Base-by-base conservation (phyloP, 2,329 filamentous ascomycete species). In the Sporothrix variecibatus region DNA sequence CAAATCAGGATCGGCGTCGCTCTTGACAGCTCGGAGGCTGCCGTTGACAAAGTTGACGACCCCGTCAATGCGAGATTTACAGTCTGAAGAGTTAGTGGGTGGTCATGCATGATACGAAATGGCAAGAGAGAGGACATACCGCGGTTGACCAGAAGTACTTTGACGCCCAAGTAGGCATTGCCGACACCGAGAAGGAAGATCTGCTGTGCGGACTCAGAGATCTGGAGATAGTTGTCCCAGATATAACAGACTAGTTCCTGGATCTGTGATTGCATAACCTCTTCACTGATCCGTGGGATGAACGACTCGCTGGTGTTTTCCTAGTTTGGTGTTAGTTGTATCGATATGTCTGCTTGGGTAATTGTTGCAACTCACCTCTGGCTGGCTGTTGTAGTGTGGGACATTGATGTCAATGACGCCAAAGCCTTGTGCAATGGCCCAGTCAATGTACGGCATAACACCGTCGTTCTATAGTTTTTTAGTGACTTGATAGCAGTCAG, bases 171-270 rank as follows among this genome's bases (percentile, higher is more conserved):
- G 79, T 96, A 97, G 1, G 96, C 93, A 78, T 94, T 92, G n/a
- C 96, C 96, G 1, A 97, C 90, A 0, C 96, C 95, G 80, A 99
- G 87, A 28, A 99, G 86, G 80, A 97, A 93, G 20, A 98, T 89
- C 71, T 95, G 90, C 6, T 91, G 90, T 0, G 88, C 86, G 2
- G 92, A 84, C 23, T 93, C 88, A 70, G 91, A 91, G 43, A 93
- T 86, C 85, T 97, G 93, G 26, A 99, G 90, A 80, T 98, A 98
- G 80, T 99, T 99, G 78, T 98, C 95, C 96, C 96, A 99, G 17
- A 99, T 85, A 79, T 97, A 98, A 75, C 88, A 90, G 4, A 95
- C 90, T 12, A 98, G 85, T 75, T 95, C 91, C 76, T 92, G 90
- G 0, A 89, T 91, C 81, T 89, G 88, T 72, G 86, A 85, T 76